Evolutionary conservation across 1,284 basidiomycete species (phyloP).

Genomic region (Sphaerobolus stellatus): DNA sequence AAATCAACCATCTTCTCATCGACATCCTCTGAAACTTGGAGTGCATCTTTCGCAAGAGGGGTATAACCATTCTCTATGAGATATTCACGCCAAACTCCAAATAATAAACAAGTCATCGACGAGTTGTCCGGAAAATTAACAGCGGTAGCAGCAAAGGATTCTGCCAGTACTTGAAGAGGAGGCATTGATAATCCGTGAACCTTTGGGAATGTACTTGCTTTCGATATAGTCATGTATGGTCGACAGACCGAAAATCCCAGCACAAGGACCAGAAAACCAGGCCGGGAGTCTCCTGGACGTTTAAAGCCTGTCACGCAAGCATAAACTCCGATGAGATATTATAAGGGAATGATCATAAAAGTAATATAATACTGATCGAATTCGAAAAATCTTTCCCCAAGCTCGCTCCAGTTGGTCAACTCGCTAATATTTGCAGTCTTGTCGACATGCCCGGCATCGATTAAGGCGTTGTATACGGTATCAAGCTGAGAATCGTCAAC

Average conservation of each 20-base stretch:
- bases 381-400: background rate
- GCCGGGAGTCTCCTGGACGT: background rate
- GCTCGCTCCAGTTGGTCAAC: background rate
- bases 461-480: background rate
- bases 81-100: background rate
- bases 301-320: background rate
- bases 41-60: background rate
- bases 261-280: background rate
- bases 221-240: background rate
- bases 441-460: background rate
- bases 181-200: too few relatives aligned
- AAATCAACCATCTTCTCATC: background rate
- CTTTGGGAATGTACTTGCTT: background rate
- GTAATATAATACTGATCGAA: background rate
- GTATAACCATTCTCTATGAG: background rate
- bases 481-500: background rate
- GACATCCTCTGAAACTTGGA: background rate
- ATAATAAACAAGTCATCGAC: background rate
- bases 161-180: too few relatives aligned
- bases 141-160: background rate
- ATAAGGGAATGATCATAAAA: background rate
- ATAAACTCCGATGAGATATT: background rate
- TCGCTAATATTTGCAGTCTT: background rate
- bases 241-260: background rate
- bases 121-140: background rate